Base-by-base conservation (phyloP, 495 filamentous ascomycete genomes). In the Trichoderma asperelloides region DNA sequence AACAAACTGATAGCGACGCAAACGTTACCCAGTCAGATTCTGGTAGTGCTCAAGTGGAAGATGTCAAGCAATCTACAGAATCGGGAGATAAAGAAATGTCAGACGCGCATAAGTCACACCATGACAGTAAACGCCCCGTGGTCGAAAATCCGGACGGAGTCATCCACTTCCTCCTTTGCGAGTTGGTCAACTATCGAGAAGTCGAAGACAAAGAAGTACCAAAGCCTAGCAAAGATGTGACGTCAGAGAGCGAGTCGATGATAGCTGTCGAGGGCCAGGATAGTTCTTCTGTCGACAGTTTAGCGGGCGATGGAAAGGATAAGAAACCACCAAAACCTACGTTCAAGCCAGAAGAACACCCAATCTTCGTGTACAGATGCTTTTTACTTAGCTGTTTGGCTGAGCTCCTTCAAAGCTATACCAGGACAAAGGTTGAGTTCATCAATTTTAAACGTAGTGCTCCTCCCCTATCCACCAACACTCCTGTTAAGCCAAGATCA, bases 401-500 rank as follows among this genome's bases (percentile, higher is more conserved):
- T 0, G 95, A 99, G 74, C 84, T 99, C 21, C 82, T 99, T n/a
- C 88, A 89, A 49, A 94, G 88, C 71, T 98, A 97, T 79, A 96
- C 92, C 68, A 89, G 93, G 33, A 89, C 92, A 47, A 99, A 99
- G 81, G 84, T 98, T 25, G 96, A 99, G 72, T 99, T 99, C 74
- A 97, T 99, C 76, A 97, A 97, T 73, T 98, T 97, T 80, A 97
- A 94, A 64, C 88, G 95, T 68, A 88, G 90, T 23, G 90, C 91
- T 67, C 90, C 92, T 5, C 64, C 64, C 3, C 83, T 91, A 68
- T 84, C 82, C 66, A 86, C 89, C 33, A 89, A 86, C 60, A 97
- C 93, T 7, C 95, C 95, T 45, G 91, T 93, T 12, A 99, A 98
- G 77, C 95, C 95, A 49, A 88, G 95, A 55, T 94, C 94, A 16